Conservation (phyloP, 768 basidiomycete genomes). For the Tylopilus plumbeoviolaceoides region DNA sequence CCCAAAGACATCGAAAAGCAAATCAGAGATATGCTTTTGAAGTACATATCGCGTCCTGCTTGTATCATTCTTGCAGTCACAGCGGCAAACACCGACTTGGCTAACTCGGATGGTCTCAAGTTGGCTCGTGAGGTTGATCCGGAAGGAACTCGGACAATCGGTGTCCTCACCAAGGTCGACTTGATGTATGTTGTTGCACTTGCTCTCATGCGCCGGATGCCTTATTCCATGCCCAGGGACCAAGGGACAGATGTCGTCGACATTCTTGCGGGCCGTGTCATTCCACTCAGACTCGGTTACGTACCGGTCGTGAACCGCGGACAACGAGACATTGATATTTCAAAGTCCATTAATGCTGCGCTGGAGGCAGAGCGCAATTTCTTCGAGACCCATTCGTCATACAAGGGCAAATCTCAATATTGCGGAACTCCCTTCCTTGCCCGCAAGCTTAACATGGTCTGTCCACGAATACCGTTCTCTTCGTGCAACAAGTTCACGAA, state of each 20-base stretch:
- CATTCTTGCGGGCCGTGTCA: conserved; percentile 95
- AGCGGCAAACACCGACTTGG: conserved; percentile 93
- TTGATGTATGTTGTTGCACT: conserved; percentile 68
- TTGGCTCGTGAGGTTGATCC: conserved; percentile 96
- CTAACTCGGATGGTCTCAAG: conserved; percentile 97
- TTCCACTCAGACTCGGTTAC: conserved; percentile 93
- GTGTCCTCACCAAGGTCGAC: conserved; percentile 97
- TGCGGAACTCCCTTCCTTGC: conserved; percentile 98
- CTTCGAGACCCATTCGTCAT: conserved; percentile 93
- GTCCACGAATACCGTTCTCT: conserved; percentile 18
- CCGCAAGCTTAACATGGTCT: conserved; percentile 88
- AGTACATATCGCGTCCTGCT: conserved; percentile 92
- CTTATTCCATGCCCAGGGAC: conserved; percentile 59
- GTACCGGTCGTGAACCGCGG: conserved; percentile 99
- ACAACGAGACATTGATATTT: conserved; percentile 91
- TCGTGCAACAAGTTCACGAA: neutral
- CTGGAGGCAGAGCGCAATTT: conserved; percentile 87
- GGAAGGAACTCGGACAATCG: conserved; percentile 94
- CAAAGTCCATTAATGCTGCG: conserved; percentile 80
- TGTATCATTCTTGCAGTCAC: conserved; percentile 98
- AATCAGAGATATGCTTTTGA: conserved; percentile 93
- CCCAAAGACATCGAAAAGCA: conserved; percentile 97
- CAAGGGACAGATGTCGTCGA: conserved; percentile 97
- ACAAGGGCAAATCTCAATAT: conserved; percentile 91
- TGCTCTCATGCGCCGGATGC: neutral